phyloP scores from a whole-genome alignment of 768 basidiomycete genomes.

The Termitomyces sp. region DNA sequence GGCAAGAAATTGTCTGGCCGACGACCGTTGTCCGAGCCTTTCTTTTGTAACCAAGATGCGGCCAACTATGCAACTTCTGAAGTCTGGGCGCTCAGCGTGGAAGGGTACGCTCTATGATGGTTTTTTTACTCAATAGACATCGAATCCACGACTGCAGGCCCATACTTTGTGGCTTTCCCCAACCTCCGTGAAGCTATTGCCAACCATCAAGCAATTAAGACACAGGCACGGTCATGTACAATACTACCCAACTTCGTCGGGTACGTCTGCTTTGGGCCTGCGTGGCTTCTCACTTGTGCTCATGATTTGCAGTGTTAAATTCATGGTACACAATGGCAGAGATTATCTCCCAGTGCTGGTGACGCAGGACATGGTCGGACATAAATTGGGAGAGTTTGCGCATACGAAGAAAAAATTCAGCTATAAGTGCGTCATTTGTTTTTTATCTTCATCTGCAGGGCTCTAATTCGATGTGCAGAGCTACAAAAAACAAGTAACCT shows the following conservation, averaged over 20 bases:
- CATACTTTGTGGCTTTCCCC: constrained; percentile 92
- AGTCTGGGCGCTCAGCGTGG: constrained; percentile 77
- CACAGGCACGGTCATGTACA: constrained; percentile 85
- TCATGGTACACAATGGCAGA: constrained; percentile 94
- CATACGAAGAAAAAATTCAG: constrained; percentile 85
- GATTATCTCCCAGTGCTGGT: constrained; percentile 82
- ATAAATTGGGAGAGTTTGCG: constrained; percentile 95
- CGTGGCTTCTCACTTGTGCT: neutral
- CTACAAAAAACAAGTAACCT: constrained; percentile 19
- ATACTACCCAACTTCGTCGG: constrained; percentile 96
- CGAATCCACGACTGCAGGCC: constrained; percentile 48
- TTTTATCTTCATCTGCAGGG: neutral
- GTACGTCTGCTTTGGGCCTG: constrained; percentile 38
- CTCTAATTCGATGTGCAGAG: constrained; percentile 1
- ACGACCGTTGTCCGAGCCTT: neutral
- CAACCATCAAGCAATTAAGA: constrained; percentile 83
- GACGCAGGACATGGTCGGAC: constrained; percentile 98
- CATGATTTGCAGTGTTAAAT: constrained; percentile 56
- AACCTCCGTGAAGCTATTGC: constrained; percentile 77
- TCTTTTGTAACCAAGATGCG: constrained; percentile 43
- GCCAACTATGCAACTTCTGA: constrained; percentile 54
- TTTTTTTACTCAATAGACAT: neutral
- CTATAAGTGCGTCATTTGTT: constrained; percentile 62
- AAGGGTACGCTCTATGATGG: constrained; percentile 48
- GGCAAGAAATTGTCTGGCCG: neutral